These are phyloP conservation scores for Austropuccinia psidii DNA, from an alignment of 1,284 basidiomycete species.

Conservation along the genomic window DNA sequence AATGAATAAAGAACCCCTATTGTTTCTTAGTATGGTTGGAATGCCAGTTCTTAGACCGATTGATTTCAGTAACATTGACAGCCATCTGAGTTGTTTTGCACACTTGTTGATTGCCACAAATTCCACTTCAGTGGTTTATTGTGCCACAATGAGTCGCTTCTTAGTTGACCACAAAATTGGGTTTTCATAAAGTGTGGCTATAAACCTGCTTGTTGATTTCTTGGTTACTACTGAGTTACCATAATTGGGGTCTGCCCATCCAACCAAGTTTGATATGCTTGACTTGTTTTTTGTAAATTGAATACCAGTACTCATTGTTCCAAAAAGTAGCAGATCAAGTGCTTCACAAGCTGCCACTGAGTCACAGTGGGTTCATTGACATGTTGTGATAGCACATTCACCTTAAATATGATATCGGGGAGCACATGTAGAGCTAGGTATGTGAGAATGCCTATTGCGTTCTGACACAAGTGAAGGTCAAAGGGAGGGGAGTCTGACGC, in stretches of 20 bases:
- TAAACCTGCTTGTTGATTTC: too few relatives aligned
- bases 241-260: not conserved
- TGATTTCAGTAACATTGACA: not conserved
- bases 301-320: not conserved
- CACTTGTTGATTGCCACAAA: too few relatives aligned
- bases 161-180: not conserved
- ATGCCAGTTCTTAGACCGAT: not conserved
- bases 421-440: not conserved
- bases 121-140: not conserved
- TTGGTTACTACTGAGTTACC: too few relatives aligned
- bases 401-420: not conserved
- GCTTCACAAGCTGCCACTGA: not conserved
- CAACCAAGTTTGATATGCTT: not conserved
- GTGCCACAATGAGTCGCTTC: not conserved
- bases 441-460: not conserved
- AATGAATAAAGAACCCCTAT: not conserved
- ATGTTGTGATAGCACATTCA: not conserved
- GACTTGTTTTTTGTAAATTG: not conserved
- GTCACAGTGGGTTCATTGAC: not conserved
- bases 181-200: not conserved
- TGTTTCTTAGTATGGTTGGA: too few relatives aligned
- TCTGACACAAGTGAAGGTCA: too few relatives aligned
- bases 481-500: too few relatives aligned
- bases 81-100: too few relatives aligned
- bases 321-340: not conserved